Evolutionary conservation across 106 monocot species (phyloP), one percentile per base, ranked within the genome.

Genomic region (Cymbidium sinense): DNA sequence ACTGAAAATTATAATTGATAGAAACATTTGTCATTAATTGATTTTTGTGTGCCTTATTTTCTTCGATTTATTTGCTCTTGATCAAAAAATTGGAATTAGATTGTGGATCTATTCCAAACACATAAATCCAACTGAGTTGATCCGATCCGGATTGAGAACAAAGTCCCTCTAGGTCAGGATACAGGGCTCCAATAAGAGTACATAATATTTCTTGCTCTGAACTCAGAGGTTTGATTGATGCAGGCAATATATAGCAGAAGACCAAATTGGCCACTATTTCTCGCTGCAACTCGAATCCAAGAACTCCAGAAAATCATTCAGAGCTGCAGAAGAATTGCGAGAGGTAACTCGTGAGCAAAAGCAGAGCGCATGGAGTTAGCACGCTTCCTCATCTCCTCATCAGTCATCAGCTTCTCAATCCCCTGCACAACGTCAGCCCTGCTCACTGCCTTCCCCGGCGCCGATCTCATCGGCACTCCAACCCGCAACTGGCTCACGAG

Each of bases 401-500:
- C 88, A 1, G 7, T 44, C 82, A 88, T 52, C 76, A 88, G 51
- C 78, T 51, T 75, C 69, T 81, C 85, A 20, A 88, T 83, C 36
- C 80, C 85, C 21, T 19, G 23, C 37, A 36, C 64, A 18, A 88
- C 80, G 8, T 88, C 85, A 0, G 5, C 64, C 21, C 34, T 82
- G 69, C 7, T 78, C 75, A 85, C 83, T 50, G 34, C 77, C 76
- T 6, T 76, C 36, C 50, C 77, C 1, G 27, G 75, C 20, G 13
- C 83, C 27, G 36, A 75, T 43, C 55, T 77, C 2, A 85, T 17
- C 33, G 51, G 21, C 52, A 64, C 9, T 4, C 89, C 89, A 5
- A n/a, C n/a, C n/a, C n/a, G 77, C 76, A 85, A 83, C 78, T 76
- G 64, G 13, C 9, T 28, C 28, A 82, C 78, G n/a, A 86, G 70